Base-by-base conservation (phyloP, 768 basidiomycete species). In the Infundibulicybe gibba region DNA sequence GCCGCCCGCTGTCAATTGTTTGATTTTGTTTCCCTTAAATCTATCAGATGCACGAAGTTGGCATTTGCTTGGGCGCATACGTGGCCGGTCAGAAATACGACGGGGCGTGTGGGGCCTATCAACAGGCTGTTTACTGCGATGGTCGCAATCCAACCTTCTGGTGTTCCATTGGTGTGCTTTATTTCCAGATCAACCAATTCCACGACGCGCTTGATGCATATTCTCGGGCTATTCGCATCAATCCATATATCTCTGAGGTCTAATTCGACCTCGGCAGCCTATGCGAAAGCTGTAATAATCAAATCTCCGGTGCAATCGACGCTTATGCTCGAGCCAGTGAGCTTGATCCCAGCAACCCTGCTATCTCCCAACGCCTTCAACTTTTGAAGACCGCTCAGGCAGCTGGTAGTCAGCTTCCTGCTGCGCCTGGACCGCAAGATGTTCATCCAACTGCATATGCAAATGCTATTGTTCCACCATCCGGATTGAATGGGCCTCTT, bases 151-250 rank as follows among this genome's bases (percentile, higher is more conserved):
- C 97, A 0, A 97, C 97, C 0, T 99, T 97, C 68, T 98, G 97
- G 97, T 98, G 95, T 64, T 95, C 93, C 17, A 99, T 99, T 59
- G 97, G 97, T 40, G 97, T 99, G 97, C n/a, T n/a, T n/a, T n/a
- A n/a, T n/a, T n/a, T n/a, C n/a, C n/a, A n/a, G n/a, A n/a, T n/a
- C n/a, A n/a, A n/a, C n/a, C n/a, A n/a, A n/a, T n/a, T n/a, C n/a
- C n/a, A n/a, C n/a, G n/a, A n/a, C n/a, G n/a, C n/a, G n/a, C n/a
- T n/a, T n/a, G n/a, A n/a, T n/a, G n/a, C n/a, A n/a, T n/a, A n/a
- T n/a, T n/a, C n/a, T n/a, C n/a, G n/a, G n/a, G n/a, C n/a, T n/a
- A n/a, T n/a, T n/a, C n/a, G n/a, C n/a, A n/a, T n/a, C n/a, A n/a
- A 98, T 63, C 97, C 97, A 0, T 98, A 95, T 73, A 97, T 99